Conservation (phyloP, 2,329 filamentous ascomycete species). For the Hypoxylon sp. region DNA sequence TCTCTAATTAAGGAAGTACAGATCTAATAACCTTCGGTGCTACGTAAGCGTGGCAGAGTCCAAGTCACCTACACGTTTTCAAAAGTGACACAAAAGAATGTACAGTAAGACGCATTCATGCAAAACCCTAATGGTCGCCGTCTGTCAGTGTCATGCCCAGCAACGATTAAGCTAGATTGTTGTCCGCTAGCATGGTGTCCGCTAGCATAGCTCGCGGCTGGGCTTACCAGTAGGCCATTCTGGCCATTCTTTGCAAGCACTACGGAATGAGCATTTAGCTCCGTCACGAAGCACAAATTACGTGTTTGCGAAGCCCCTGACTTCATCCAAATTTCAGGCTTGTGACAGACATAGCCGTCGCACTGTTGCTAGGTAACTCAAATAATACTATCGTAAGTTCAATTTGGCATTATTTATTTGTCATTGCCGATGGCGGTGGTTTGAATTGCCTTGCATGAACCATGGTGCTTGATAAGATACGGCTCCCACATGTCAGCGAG, state of each 20-base stretch:
- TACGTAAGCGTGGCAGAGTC: conserved; percentile 36
- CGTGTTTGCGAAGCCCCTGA: conserved; percentile 32
- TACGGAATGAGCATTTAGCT: conserved; percentile 15
- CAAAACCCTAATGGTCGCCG: neutral
- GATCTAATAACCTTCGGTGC: conserved; percentile 34
- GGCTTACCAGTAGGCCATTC: neutral
- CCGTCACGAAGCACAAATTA: conserved; percentile 23
- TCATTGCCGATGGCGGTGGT: neutral
- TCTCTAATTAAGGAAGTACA: conserved; percentile 38
- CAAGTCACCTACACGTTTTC: conserved; percentile 21
- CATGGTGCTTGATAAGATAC: conserved; percentile 4
- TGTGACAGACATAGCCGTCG: conserved; percentile 7
- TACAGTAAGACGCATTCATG: conserved; percentile 32
- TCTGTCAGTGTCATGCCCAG: conserved; percentile 5
- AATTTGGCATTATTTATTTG: conserved; percentile 19
- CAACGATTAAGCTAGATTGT: conserved; percentile 19
- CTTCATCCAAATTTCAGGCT: conserved; percentile 29
- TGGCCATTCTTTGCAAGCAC: neutral
- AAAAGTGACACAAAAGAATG: conserved; percentile 14
- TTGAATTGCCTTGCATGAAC: conserved; percentile 11
- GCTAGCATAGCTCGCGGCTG: conserved; percentile 12
- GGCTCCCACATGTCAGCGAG: conserved; percentile 14
- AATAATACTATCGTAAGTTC: conserved; percentile 24
- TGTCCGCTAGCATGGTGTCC: conserved; percentile 9
- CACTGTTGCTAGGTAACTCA: conserved; percentile 7